Evolutionary conservation across 768 basidiomycete species (phyloP), one percentile per base, ranked within the genome.

Genomic region (Polyporus arcularius): DNA sequence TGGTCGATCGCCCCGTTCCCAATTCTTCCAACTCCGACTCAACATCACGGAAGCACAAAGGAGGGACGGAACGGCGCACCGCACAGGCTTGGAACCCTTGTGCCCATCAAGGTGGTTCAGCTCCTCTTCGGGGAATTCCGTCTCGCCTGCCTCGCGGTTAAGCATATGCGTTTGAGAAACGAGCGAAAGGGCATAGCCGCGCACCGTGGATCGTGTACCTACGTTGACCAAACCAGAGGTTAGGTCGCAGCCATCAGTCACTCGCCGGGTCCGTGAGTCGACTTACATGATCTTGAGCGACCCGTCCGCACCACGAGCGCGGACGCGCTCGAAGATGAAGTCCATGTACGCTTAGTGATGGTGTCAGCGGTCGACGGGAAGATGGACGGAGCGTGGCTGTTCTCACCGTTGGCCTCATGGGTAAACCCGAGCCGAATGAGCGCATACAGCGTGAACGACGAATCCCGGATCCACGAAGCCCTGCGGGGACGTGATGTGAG

Each of bases 1-100:
- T 98, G 96, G 71, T 95, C 89, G 3, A 94, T 94, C 0, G 96
- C 96, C 4, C 96, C 96, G 71, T 99, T 99, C 4, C 96, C 96
- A 58, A 99, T 94, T 11, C 85, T 84, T 49, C 41, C 46, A 53
- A 14, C 3, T 32, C 7, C 7, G 9, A 21, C 11, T 26, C 10
- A 1, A 35, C 42, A 18, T 15, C 46, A 26, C 4, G 18, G 39
- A 5, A 21, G 3, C 18, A 10, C 6, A 1, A n/a, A 15, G 40
- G 14, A 32, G 2, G 21, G 32, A 2, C 38, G 43, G 57, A 43
- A 4, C 2, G 0, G 42, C 76, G 42, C 57, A 77, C 83, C 91
- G 82, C 32, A 94, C 92, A 26, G 92, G 92, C 62, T 84, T 88
- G 6, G 90, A 92, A 6, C 88, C 89, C 69, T 92, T 92, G 69